Conservation (phyloP, 257 asterid genomes). For the Lycium ferocissimum region DNA sequence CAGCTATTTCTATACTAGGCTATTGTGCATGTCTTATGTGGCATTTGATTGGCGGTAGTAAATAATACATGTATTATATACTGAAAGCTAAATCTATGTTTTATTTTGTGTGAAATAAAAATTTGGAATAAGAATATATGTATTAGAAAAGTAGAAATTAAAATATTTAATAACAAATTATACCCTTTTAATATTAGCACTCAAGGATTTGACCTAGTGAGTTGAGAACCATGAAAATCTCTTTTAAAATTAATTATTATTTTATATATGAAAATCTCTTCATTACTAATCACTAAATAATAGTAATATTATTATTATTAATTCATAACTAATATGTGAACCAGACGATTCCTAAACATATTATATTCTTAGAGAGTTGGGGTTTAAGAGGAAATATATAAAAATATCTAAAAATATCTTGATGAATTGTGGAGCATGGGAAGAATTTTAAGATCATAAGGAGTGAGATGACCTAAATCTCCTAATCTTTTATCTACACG, state of each 20-base stretch:
- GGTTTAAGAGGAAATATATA: not conserved
- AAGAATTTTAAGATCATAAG: not conserved
- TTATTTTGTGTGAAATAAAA: not conserved
- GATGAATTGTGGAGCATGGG: not conserved
- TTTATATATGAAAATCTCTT: too few relatives aligned
- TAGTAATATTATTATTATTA: too few relatives aligned
- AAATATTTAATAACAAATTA: not conserved
- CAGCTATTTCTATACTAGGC: too few relatives aligned
- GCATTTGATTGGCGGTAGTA: too few relatives aligned
- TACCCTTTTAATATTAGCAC: not conserved
- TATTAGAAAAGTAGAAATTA: not conserved
- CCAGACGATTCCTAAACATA: not conserved
- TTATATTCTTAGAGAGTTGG: not conserved
- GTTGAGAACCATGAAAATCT: too few relatives aligned
- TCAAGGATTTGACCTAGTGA: too few relatives aligned
- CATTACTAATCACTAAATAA: too few relatives aligned
- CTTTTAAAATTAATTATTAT: too few relatives aligned
- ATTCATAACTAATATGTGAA: not conserved
- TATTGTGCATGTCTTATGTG: too few relatives aligned
- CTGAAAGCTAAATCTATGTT: not conserved
- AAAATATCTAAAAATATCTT: not conserved
- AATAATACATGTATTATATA: not conserved
- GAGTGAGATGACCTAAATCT: constrained; percentile 56
- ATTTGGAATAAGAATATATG: not conserved
- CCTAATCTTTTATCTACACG: constrained; percentile 68